Base-by-base conservation (phyloP, 371 early-diverging fungal species). In the Polyrhizophydium stewartii region DNA sequence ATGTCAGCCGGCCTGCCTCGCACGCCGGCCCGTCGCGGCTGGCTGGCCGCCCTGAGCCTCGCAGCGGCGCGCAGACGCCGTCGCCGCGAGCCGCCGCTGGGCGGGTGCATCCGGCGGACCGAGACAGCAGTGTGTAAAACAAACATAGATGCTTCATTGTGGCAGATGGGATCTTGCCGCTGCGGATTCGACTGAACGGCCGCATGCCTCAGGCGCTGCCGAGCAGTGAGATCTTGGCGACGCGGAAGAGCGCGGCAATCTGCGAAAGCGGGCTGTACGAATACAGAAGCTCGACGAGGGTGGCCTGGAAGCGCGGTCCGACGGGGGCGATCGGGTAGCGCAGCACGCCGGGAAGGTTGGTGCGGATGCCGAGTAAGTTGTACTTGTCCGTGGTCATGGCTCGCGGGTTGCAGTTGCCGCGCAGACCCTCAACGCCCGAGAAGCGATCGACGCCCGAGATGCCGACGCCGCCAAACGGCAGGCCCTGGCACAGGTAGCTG, bases 381-480 rank as follows among this genome's bases (percentile, higher is more conserved):
- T 12, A 58, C 24, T 28, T 24, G 35, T 58, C 58, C 10, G 10
- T 27, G 24, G 58, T 58, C 45, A 43, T 46, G 30, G 58, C 41
- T 10, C 58, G 58, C 22, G 22, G 10, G 45, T 58, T 16, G 45
- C 58, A 58, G 25, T 58, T 24, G 43, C 58, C 58, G 17, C 58
- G 58, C 27, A 58, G 58, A 27, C 58, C 58, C 28, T 58, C 58
- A 30, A 43, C 41, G 22, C 58, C 58, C 7, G 56, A 2, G 21
- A 60, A 60, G 35, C 91, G 84, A 27, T 91, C 92, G 70, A 90
- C 87, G 5, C 92, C 92, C 57, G 85, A 85, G 46, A 81, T 84
- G 28, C 89, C 89, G 12, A 91, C 87, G 59, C 92, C 92, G 38
- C 91, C 92, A 74, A 92, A 92, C 16, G 92, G 92, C 58, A 92